These are phyloP conservation scores for Kwoniella bestiolae DNA, from an alignment of 768 basidiomycete genomes.

Conservation along the genomic window DNA sequence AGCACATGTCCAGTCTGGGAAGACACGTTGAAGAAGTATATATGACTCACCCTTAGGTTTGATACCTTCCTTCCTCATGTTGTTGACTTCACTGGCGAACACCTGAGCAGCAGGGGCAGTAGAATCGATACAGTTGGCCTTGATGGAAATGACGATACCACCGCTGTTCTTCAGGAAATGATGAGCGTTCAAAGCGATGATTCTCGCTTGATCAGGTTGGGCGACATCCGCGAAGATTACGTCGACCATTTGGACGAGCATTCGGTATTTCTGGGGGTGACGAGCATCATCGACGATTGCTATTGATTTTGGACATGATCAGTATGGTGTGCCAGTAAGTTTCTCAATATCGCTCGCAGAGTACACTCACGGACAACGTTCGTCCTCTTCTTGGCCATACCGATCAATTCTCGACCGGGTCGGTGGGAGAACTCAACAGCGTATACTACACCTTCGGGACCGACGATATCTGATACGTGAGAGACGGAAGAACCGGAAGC, in stretches of 20 bases:
- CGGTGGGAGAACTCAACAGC: constrained; percentile 97
- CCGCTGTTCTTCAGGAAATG: constrained; percentile 94
- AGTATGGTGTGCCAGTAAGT: background rate
- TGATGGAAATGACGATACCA: constrained; percentile 94
- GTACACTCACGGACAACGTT: constrained; percentile 84
- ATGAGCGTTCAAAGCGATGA: constrained; percentile 88
- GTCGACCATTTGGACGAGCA: constrained; percentile 92
- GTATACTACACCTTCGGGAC: constrained; percentile 95
- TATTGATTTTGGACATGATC: constrained; percentile 10
- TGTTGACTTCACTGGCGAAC: constrained; percentile 84
- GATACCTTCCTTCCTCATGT: constrained; percentile 74
- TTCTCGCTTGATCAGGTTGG: constrained; percentile 98
- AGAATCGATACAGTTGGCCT: constrained; percentile 98
- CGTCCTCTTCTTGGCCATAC: constrained; percentile 99
- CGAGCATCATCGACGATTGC: constrained; percentile 97
- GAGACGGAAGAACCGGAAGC: constrained; percentile 97
- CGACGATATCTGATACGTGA: constrained; percentile 98
- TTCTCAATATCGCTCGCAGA: background rate
- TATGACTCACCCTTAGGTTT: constrained; percentile 71
- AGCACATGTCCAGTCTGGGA: background rate
- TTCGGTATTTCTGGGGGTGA: constrained; percentile 93
- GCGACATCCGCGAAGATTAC: constrained; percentile 98
- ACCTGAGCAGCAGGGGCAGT: constrained; percentile 87
- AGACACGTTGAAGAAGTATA: background rate
- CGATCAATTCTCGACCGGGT: constrained; percentile 95